Conservation (phyloP, 331 rosid species). For the Rosa hybrid region DNA sequence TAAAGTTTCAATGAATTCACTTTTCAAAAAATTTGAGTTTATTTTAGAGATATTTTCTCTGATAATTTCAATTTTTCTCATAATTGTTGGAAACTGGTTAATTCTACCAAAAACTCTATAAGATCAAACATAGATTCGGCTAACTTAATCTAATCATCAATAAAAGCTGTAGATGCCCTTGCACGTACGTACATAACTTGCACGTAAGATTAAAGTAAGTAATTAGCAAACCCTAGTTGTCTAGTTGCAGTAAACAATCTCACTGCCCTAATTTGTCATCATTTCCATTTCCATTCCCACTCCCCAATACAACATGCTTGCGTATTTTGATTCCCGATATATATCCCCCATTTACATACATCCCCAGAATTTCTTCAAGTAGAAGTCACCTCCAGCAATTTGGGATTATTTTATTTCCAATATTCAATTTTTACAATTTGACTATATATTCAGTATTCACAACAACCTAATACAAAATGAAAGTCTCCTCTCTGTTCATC, state of each 20-base stretch:
- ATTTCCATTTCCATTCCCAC: too few species aligned
- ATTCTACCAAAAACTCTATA: too few species aligned
- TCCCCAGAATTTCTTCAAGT: background rate
- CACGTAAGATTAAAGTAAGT: too few species aligned
- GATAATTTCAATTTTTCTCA: too few species aligned
- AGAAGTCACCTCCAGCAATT: background rate
- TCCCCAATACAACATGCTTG: background rate
- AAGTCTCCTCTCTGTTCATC: background rate
- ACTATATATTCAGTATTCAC: background rate
- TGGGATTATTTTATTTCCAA: background rate
- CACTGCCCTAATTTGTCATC: background rate
- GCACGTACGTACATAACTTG: too few species aligned
- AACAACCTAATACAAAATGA: background rate
- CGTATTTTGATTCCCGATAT: background rate
- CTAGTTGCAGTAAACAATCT: background rate
- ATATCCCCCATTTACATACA: background rate
- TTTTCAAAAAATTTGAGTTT: too few species aligned
- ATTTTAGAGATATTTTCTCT: too few species aligned
- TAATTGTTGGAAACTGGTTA: too few species aligned
- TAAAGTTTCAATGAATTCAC: too few species aligned
- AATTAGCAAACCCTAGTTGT: background rate
- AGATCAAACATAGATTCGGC: too few species aligned
- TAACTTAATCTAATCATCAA: too few species aligned
- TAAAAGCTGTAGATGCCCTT: too few species aligned
- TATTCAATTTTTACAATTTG: background rate